These are phyloP conservation scores for Selaginella tamariscina DNA, from an alignment of 75 land plant genomes.

Conservation along the genomic window DNA sequence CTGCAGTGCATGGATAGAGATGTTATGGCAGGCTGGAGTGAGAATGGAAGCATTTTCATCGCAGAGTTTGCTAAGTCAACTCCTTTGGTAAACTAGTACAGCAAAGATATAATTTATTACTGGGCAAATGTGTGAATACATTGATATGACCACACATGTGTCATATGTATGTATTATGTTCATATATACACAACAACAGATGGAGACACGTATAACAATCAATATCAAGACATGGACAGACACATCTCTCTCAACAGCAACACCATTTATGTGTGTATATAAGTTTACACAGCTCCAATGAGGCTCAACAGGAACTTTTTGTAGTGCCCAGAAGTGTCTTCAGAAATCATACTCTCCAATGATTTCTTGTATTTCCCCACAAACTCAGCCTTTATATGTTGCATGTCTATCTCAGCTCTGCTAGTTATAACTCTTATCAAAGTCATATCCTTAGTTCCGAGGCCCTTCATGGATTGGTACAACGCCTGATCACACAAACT, in stretches of 20 bases:
- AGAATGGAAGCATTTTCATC: constrained; percentile 67
- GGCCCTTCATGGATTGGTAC: constrained; percentile 46
- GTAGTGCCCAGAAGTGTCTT: constrained; percentile 64
- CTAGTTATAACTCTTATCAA: constrained; percentile 50
- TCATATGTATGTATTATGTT: neutral
- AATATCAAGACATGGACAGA: too few species aligned
- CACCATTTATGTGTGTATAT: too few species aligned
- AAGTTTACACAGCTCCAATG: constrained; percentile 34
- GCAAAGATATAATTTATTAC: neutral
- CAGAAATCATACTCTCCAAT: constrained; percentile 38
- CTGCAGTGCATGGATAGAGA: constrained; percentile 46
- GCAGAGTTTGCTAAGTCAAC: constrained; percentile 2
- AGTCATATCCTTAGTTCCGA: constrained; percentile 53
- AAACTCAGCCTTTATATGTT: constrained; percentile 61
- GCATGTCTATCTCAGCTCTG: constrained; percentile 68
- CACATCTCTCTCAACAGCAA: too few species aligned
- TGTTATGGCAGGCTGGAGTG: constrained; percentile 81
- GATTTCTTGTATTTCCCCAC: constrained; percentile 34
- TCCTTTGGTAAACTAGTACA: neutral
- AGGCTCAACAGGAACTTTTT: constrained; percentile 49
- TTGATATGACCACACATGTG: too few species aligned
- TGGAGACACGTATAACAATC: too few species aligned
- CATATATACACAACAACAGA: neutral
- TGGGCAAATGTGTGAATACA: too few species aligned
- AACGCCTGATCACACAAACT: constrained; percentile 29